Evolutionary conservation across 495 filamentous ascomycete species (phyloP).

Genomic region (Mytilinidion resinicola): DNA sequence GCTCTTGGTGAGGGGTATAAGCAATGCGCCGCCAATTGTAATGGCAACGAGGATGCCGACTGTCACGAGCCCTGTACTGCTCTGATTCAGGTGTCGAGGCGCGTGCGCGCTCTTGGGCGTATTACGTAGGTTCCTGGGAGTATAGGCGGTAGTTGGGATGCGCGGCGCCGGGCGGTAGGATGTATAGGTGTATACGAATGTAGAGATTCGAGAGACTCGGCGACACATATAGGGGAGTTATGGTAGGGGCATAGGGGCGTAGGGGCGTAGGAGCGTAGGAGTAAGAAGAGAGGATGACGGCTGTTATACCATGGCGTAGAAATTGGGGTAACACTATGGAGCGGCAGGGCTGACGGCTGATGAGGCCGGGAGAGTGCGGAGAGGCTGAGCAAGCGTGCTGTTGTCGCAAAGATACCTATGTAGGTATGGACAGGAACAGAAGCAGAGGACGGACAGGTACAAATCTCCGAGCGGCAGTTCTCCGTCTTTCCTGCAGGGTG

Average conservation of each 20-base stretch:
- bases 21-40: constrained; percentile 1
- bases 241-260: neutral
- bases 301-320: no score
- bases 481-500: no score
- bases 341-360: neutral
- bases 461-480: no score
- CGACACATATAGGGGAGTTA: neutral
- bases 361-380: constrained; percentile 1
- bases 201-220: neutral
- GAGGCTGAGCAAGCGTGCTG: neutral
- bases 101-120: neutral
- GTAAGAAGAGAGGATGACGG: no score
- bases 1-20: neutral
- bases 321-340: no score
- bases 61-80: neutral
- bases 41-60: neutral
- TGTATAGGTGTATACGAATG: neutral
- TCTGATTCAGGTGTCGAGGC: neutral
- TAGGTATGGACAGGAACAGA: no score
- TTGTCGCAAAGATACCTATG: no score
- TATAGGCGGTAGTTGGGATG: neutral
- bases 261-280: neutral
- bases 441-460: no score
- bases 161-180: neutral
- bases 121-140: neutral